Evolutionary conservation across 305 asterid species (phyloP), one percentile per base, ranked within the genome.

Genomic region (Coffea humblotiana): DNA sequence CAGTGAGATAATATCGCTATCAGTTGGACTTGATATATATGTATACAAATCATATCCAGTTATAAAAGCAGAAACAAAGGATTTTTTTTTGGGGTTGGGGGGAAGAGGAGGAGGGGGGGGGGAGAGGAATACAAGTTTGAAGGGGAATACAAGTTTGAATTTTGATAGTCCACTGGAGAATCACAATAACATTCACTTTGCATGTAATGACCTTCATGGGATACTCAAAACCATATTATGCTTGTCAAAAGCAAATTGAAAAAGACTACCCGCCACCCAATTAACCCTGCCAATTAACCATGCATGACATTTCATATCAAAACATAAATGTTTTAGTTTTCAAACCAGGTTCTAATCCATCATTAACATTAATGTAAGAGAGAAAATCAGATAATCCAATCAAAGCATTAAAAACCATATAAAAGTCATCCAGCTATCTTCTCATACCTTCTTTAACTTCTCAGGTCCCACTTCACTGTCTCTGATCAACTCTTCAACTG

Each of bases 391-490:
- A 25, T 8, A 71, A 23, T 68, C 25, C n/a, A 51, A 56, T 45
- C 47, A 32, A 76, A 48, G 63, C 63, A 83, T 48, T 60, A 60
- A 72, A 11, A 64, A 51, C 64, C 32, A 74, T 16, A 23, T 32
- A 77, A 45, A 77, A 58, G 63, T 68, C 61, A 13, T 56, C 2
- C 58, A 60, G 72, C 35, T 23, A 71, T 82, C n/a, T 25, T 68
- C 71, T 10, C 67, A 40, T 84, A 94, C 99, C 99, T 92, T 96
- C 91, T 94, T 96, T 77, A 96, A 87, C 89, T 87, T 94, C 82
- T 90, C 98, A 56, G 97, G 94, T 81, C 98, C 99, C 61, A 90
- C 93, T 86, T 87, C 94, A 0, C 0, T 18, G 58, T 56, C 63
- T 56, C 25, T n/a, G 89, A 88, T 85, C 83, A 96, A 88, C 89